Percentiles rank a stretch among this genome's conserved stretches.
Conservation (phyloP, 768 basidiomycete species). For the Amylocystis lapponica region DNA sequence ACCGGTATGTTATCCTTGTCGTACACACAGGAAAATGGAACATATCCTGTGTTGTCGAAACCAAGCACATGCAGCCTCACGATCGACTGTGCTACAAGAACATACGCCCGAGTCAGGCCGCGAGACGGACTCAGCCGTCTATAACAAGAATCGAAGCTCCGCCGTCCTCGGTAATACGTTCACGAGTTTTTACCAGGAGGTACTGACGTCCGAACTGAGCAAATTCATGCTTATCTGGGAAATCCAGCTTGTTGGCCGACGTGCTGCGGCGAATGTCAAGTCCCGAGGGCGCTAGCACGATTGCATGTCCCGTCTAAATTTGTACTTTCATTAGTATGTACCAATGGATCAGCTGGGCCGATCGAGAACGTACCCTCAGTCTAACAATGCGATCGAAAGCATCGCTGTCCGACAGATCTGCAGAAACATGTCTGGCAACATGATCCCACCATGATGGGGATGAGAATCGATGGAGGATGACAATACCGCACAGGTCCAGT, state of each 20-base stretch:
- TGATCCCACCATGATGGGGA: conserved; percentile 75
- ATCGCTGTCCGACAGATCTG: conserved; percentile 48
- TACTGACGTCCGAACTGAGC: conserved; percentile 18
- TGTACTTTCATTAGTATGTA: background rate
- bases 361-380: conserved; percentile 42
- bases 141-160: conserved; percentile 14
- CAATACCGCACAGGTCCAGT: conserved; percentile 58
- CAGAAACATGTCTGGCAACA: conserved; percentile 61
- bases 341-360: too few species aligned
- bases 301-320: conserved; percentile 63
- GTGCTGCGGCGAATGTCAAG: background rate
- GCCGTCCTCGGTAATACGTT: conserved; percentile 13
- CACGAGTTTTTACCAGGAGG: conserved; percentile 12
- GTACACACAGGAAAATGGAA: too few species aligned
- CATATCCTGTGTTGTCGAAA: too few species aligned
- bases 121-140: too few species aligned
- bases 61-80: too few species aligned
- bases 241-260: background rate
- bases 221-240: too few species aligned
- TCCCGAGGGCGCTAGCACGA: conserved; percentile 63
- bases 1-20: too few species aligned
- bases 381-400: conserved; percentile 65
- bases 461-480: conserved; percentile 66
- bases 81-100: too few species aligned
- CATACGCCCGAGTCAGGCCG: too few species aligned